phyloP scores from a whole-genome alignment of 306 rosid species.

The Pachyrhizus erosus region DNA sequence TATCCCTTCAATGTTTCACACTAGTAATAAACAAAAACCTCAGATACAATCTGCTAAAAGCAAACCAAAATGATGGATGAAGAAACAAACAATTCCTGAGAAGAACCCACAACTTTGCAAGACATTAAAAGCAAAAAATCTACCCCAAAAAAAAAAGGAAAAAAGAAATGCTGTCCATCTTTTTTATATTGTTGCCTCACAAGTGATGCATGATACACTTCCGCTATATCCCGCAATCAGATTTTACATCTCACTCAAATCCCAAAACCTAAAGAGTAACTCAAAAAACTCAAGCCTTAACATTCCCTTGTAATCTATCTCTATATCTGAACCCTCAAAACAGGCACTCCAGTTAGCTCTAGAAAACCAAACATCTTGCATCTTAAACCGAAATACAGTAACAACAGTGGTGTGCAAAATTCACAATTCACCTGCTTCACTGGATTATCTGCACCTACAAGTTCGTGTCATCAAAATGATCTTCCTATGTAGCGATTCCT shows the following conservation, averaged over 20 bases:
- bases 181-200: constrained; percentile 72
- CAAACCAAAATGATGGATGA: constrained; percentile 65
- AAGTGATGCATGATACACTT: constrained; percentile 92
- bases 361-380: constrained; percentile 66
- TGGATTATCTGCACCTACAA: constrained; percentile 73
- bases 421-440: constrained; percentile 86
- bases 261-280: constrained; percentile 67
- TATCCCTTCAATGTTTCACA: constrained; percentile 79
- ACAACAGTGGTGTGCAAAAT: constrained; percentile 69
- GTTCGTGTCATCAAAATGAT: constrained; percentile 60
- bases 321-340: constrained; percentile 83
- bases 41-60: constrained; percentile 67
- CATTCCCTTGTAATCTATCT: constrained; percentile 80
- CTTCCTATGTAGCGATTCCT: constrained; percentile 86
- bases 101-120: constrained; percentile 66
- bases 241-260: constrained; percentile 99
- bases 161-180: constrained; percentile 49
- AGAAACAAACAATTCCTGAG: constrained; percentile 64
- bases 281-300: constrained; percentile 82
- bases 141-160: constrained; percentile 41
- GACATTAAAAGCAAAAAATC: constrained; percentile 68
- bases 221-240: constrained; percentile 98
- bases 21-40: constrained; percentile 69
- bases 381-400: constrained; percentile 63
- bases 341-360: constrained; percentile 80